phyloP scores from a whole-genome alignment of 176 grass and related monocot genomes.

The Avena eriantha region DNA sequence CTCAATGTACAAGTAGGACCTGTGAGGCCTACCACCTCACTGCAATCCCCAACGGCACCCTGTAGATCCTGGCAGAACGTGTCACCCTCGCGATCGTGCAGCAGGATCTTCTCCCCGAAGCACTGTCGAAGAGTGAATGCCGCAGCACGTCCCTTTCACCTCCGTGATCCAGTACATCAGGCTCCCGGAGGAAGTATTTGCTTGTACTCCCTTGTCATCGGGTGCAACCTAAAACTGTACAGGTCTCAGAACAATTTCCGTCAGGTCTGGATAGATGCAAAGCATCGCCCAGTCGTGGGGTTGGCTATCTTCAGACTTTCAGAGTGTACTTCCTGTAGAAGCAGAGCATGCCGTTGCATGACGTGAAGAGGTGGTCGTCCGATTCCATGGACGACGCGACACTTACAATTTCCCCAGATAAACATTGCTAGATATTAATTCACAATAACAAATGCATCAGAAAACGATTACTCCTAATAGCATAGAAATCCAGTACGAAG shows the following conservation, averaged over 20 bases:
- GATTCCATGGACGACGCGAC: not conserved
- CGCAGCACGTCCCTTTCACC: slow-evolving; percentile 18
- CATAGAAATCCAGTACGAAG: not conserved
- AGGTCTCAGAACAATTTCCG: not conserved
- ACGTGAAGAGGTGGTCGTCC: slow-evolving; percentile 44
- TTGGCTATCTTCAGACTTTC: slow-evolving; percentile 48
- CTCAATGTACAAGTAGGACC: slow-evolving; percentile 40
- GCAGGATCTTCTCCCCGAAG: slow-evolving; percentile 36
- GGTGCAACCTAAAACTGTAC: slow-evolving; percentile 50
- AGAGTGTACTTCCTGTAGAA: slow-evolving; percentile 39
- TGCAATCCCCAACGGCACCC: not conserved
- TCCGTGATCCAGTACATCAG: slow-evolving; percentile 45
- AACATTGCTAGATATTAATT: too few relatives aligned
- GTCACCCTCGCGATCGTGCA: slow-evolving; percentile 8
- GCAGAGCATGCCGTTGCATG: slow-evolving; percentile 51
- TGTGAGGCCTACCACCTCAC: slow-evolving; percentile 11
- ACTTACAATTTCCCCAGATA: too few relatives aligned
- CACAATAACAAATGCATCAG: not conserved
- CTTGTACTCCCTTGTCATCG: slow-evolving; percentile 44
- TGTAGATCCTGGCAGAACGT: slow-evolving; percentile 17
- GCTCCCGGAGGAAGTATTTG: slow-evolving; percentile 45
- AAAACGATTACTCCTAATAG: not conserved
- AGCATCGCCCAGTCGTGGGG: slow-evolving; percentile 26
- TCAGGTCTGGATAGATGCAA: slow-evolving; percentile 42
- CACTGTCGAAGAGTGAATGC: too few relatives aligned